phyloP scores from a whole-genome alignment of 768 basidiomycete genomes.

The Pleurotus pulmonarius region DNA sequence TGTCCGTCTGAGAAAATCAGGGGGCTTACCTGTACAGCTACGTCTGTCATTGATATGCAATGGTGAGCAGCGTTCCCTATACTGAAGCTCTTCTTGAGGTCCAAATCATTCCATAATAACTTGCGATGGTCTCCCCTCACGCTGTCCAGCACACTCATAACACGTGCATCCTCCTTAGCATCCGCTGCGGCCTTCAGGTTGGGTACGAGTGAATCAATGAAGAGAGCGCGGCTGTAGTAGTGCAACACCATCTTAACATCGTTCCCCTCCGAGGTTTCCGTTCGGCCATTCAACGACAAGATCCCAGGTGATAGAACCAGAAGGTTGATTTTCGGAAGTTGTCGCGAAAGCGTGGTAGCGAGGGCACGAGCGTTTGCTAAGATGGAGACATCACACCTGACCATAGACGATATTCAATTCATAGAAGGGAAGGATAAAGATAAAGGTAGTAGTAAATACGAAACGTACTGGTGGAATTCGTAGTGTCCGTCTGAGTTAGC shows the following conservation, averaged over 20 bases:
- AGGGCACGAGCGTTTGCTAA: conserved; percentile 44
- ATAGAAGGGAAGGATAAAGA: conserved; percentile 16
- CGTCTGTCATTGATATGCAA: conserved; percentile 45
- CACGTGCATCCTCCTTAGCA: conserved; percentile 45
- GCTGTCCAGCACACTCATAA: conserved; percentile 38
- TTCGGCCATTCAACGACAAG: conserved; percentile 30
- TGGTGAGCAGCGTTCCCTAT: conserved; percentile 26
- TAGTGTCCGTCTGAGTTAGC: conserved; percentile 11
- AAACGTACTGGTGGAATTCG: neutral
- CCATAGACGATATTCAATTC: conserved; percentile 41
- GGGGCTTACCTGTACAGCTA: conserved; percentile 44
- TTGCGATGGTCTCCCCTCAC: conserved; percentile 25
- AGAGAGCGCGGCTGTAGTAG: conserved; percentile 51
- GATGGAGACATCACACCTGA: conserved; percentile 42
- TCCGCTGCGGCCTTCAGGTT: conserved; percentile 38
- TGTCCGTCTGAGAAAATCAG: too few species aligned
- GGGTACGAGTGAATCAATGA: conserved; percentile 43
- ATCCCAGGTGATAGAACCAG: conserved; percentile 45
- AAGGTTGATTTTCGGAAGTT: conserved; percentile 47
- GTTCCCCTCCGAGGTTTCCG: conserved; percentile 42
- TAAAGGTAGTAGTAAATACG: neutral
- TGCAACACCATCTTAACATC: conserved; percentile 41
- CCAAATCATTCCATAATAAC: conserved; percentile 46
- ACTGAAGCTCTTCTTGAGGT: conserved; percentile 42
- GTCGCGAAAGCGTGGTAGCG: conserved; percentile 22